phyloP scores from a whole-genome alignment of 176 grass and related monocot species.

The Neostapfia colusana region DNA sequence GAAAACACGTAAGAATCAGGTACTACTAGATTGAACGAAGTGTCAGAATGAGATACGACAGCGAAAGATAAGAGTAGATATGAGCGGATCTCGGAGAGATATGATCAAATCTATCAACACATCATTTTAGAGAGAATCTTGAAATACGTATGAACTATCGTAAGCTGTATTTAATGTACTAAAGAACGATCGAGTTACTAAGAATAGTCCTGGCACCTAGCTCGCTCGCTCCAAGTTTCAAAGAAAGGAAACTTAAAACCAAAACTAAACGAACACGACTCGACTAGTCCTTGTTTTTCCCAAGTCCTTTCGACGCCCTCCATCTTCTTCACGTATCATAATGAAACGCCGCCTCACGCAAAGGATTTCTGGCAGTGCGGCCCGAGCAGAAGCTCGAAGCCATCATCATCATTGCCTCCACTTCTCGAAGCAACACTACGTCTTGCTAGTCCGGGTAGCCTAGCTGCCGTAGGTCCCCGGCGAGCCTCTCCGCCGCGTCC shows the following conservation, averaged over 20 bases:
- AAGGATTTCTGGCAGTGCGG: background rate
- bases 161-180: slow-evolving; percentile 41
- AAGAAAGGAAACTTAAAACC: slow-evolving; percentile 39
- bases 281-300: background rate
- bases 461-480: slow-evolving; percentile 42
- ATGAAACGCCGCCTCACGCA: slow-evolving; percentile 21
- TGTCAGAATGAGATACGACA: too few species aligned
- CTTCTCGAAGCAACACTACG: slow-evolving; percentile 12
- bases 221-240: slow-evolving; percentile 50
- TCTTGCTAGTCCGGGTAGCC: slow-evolving; percentile 56
- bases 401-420: slow-evolving; percentile 31
- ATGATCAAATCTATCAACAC: slow-evolving; percentile 19
- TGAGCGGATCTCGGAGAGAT: background rate
- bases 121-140: background rate
- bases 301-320: slow-evolving; percentile 3
- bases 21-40: background rate
- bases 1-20: too few species aligned
- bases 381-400: background rate
- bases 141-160: slow-evolving; percentile 20
- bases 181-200: slow-evolving; percentile 28
- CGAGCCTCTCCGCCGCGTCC: background rate
- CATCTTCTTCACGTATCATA: slow-evolving; percentile 26
- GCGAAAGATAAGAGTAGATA: background rate
- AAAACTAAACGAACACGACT: slow-evolving; percentile 4
- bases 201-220: background rate